Evolutionary conservation across 352 stramenopile genomes (phyloP).

Genomic region (Globisporangium paroecandrum): DNA sequence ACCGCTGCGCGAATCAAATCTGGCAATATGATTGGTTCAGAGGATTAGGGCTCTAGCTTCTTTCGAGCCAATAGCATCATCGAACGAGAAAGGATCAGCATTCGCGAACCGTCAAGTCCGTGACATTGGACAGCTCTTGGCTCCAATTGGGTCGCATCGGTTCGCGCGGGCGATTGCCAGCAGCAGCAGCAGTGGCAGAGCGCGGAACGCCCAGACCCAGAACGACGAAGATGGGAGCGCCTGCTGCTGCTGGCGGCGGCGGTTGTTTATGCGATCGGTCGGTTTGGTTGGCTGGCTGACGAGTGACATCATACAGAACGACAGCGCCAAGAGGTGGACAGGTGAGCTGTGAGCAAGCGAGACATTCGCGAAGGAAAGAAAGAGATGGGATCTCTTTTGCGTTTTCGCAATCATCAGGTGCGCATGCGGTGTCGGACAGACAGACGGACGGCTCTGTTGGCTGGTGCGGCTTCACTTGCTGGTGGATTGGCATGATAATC

Average conservation of each 20-base stretch:
- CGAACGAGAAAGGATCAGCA: slow-evolving; percentile 3
- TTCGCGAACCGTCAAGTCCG: neutral
- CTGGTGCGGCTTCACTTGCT: neutral
- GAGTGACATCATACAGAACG: neutral
- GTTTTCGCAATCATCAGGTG: slow-evolving; percentile 8
- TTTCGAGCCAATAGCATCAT: neutral
- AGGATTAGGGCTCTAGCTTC: neutral
- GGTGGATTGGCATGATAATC: neutral
- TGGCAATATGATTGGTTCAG: neutral
- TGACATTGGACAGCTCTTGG: slow-evolving; percentile 4
- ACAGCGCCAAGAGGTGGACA: neutral
- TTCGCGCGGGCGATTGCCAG: neutral
- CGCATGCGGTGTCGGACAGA: neutral
- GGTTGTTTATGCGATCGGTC: slow-evolving; percentile 5
- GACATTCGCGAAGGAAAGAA: neutral
- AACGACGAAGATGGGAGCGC: slow-evolving; percentile 7
- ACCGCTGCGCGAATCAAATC: neutral
- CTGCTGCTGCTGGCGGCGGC: neutral
- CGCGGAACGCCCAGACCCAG: neutral
- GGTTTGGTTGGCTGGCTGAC: neutral
- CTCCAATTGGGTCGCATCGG: slow-evolving; percentile 8
- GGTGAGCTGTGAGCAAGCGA: neutral
- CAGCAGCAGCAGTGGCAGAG: neutral
- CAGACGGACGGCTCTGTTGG: neutral
- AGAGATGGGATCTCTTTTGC: slow-evolving; percentile 2